Percentiles rank a stretch among this genome's conserved stretches.
These are phyloP conservation scores for Dichomitus squalens DNA, from an alignment of 1,284 basidiomycete genomes.

Conservation along the genomic window DNA sequence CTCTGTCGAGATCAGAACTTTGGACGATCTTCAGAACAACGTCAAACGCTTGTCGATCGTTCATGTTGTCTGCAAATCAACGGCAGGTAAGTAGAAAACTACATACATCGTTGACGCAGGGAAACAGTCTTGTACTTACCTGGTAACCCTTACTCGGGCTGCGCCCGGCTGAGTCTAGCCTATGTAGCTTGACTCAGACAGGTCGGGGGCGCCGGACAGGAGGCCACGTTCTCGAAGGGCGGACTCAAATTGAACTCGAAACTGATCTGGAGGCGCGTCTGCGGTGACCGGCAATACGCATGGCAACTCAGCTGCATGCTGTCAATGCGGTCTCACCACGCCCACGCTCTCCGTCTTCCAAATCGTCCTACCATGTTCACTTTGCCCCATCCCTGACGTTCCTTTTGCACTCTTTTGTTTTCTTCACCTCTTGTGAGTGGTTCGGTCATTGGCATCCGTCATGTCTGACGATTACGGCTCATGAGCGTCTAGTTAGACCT, in stretches of 20 bases:
- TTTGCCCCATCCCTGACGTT: background rate
- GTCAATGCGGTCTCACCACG: background rate
- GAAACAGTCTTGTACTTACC: too few relatives aligned
- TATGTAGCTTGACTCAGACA: constrained; percentile 1
- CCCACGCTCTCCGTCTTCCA: background rate
- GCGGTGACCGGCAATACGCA: background rate
- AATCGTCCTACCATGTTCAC: background rate
- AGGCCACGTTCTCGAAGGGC: background rate
- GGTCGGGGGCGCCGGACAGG: background rate
- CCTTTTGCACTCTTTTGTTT: background rate
- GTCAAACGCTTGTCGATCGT: too few relatives aligned
- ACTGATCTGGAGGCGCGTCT: constrained; percentile 9
- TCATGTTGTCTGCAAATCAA: too few relatives aligned
- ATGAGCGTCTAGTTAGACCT: background rate
- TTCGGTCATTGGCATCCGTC: background rate
- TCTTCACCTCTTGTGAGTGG: background rate
- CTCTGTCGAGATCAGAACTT: too few relatives aligned
- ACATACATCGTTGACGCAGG: too few relatives aligned
- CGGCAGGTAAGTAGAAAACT: too few relatives aligned
- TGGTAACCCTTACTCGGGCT: too few relatives aligned
- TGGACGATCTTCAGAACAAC: too few relatives aligned
- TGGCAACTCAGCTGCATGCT: constrained; percentile 6
- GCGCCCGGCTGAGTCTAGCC: too few relatives aligned
- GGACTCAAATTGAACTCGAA: background rate
- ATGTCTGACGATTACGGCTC: background rate